Evolutionary conservation across 768 basidiomycete genomes (phyloP).

Genomic region (Favolaschia claudopus): DNA sequence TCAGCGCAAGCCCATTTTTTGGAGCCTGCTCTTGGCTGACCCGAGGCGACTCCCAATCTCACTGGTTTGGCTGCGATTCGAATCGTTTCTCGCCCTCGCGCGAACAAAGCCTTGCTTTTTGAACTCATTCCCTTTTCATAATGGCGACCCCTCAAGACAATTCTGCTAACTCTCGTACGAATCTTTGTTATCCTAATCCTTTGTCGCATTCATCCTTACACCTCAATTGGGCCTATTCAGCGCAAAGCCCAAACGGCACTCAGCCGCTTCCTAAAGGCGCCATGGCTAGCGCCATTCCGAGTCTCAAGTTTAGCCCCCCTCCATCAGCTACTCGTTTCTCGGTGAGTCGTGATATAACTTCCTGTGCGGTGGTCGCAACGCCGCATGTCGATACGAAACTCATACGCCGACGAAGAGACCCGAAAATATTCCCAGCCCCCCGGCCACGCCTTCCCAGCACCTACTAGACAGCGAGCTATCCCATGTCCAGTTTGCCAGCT

Average conservation of each 20-base stretch:
- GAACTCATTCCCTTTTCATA: not conserved
- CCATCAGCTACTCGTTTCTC: slow-evolving; percentile 5
- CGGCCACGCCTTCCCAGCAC: slow-evolving; percentile 23
- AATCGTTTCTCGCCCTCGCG: not conserved
- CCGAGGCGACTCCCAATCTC: no score
- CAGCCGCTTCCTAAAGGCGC: slow-evolving; percentile 26
- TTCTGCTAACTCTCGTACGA: slow-evolving; percentile 1
- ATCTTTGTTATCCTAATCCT: not conserved
- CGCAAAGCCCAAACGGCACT: slow-evolving; percentile 2
- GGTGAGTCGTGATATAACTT: no score
- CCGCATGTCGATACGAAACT: not conserved
- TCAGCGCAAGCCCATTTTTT: not conserved
- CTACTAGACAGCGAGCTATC: slow-evolving; percentile 17
- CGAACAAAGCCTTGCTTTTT: not conserved
- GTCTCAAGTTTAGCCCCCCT: slow-evolving; percentile 7
- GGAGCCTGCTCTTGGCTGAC: no score
- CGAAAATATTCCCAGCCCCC: slow-evolving; percentile 7
- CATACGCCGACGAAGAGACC: not conserved
- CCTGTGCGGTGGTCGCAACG: no score
- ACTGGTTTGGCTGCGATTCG: not conserved
- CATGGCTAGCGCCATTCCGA: slow-evolving; percentile 12
- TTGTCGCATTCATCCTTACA: not conserved
- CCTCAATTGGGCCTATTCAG: not conserved
- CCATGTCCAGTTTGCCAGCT: slow-evolving; percentile 27
- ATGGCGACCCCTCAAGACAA: not conserved